Conservation (phyloP, 2,329 filamentous ascomycete genomes). For the Fusarium xylarioides region DNA sequence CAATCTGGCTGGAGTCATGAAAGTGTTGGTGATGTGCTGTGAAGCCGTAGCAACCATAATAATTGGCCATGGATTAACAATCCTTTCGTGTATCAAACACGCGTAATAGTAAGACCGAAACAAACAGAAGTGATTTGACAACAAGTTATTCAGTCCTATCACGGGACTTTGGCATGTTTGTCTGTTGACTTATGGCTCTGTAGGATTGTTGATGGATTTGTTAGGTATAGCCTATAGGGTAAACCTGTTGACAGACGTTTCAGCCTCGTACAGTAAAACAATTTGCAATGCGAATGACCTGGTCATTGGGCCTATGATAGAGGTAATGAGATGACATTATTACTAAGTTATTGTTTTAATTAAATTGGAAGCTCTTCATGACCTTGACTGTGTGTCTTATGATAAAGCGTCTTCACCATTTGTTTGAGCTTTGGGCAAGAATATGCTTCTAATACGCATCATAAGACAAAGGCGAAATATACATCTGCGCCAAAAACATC, state of each 20-base stretch:
- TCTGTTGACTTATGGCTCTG: not conserved
- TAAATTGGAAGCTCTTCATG: not conserved
- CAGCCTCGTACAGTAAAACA: not conserved
- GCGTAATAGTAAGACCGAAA: accelerated
- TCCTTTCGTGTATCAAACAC: accelerated
- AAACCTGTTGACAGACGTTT: not conserved
- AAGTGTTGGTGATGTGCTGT: not conserved
- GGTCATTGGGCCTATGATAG: not conserved
- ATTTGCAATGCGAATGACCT: not conserved
- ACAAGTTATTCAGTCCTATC: not conserved
- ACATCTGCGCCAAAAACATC: too few species aligned
- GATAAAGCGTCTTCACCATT: accelerated
- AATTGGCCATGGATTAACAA: too few species aligned
- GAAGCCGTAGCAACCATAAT: accelerated
- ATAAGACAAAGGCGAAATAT: not conserved
- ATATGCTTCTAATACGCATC: accelerated
- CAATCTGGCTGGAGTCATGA: not conserved
- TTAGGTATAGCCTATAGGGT: not conserved
- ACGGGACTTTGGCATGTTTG: not conserved
- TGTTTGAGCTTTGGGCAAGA: not conserved
- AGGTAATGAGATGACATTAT: accelerated
- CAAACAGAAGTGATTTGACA: not conserved
- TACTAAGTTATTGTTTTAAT: too few species aligned
- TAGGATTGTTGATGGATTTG: not conserved
- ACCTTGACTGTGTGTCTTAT: not conserved